Evolutionary conservation across 345 rosid genomes (phyloP).

Genomic region (Sonneratia alba): DNA sequence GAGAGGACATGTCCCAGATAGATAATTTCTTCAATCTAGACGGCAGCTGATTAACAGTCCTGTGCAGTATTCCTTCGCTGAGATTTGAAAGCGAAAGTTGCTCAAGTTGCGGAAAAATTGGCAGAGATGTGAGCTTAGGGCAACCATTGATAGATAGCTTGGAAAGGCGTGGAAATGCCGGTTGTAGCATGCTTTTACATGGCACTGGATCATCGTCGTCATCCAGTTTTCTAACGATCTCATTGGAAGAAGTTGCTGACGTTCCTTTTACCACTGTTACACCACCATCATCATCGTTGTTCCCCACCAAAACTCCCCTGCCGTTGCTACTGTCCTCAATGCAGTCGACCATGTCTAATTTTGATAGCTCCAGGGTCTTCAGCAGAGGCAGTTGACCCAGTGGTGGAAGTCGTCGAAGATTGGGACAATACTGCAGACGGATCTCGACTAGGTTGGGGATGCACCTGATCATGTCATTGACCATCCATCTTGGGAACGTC

Average conservation of each 20-base stretch:
- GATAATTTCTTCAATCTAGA: neutral
- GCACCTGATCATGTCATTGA: neutral
- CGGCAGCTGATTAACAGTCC: neutral
- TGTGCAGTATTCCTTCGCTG: neutral
- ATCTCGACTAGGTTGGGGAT: neutral
- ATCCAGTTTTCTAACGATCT: too few relatives aligned
- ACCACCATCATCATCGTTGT: too few relatives aligned
- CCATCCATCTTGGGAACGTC: slow-evolving; percentile 6
- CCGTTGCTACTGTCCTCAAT: neutral
- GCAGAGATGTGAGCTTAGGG: neutral
- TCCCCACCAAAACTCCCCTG: too few relatives aligned
- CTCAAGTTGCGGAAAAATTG: neutral
- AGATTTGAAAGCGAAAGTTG: neutral
- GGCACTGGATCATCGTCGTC: too few relatives aligned
- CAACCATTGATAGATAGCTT: neutral
- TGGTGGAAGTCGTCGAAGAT: slow-evolving; percentile 5
- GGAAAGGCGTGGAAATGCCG: neutral
- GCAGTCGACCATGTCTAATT: neutral
- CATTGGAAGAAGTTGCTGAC: too few relatives aligned
- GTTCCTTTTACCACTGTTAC: too few relatives aligned
- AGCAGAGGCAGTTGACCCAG: slow-evolving; percentile 7
- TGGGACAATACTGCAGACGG: neutral
- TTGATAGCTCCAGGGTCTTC: neutral
- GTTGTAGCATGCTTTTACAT: neutral
- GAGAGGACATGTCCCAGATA: neutral